Evolutionary conservation across 164 flowering plant species (phyloP).

Genomic region (Liquidambar formosana): DNA sequence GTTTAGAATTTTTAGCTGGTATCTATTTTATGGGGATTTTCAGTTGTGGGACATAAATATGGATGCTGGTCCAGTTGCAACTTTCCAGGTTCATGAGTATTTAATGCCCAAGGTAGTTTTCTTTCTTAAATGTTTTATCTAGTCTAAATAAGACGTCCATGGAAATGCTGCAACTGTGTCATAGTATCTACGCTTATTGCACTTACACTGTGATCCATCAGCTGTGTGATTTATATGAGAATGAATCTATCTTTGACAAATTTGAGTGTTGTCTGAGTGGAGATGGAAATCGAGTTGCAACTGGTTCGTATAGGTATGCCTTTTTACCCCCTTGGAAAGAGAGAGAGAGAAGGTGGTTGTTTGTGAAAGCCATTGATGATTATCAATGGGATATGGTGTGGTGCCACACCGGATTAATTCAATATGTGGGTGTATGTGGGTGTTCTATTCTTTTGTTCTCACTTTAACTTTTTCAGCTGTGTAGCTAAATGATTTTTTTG

Average conservation of each 20-base stretch:
- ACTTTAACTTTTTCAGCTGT: too few relatives aligned
- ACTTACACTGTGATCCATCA: conserved; percentile 26
- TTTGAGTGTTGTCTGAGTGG: conserved; percentile 98
- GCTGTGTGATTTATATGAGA: conserved; percentile 96
- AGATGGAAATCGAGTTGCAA: conserved; percentile 85
- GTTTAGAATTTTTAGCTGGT: conserved; percentile 7
- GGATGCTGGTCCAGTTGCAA: conserved; percentile 97
- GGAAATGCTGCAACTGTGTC: not conserved
- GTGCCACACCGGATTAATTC: too few relatives aligned
- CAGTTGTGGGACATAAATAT: conserved; percentile 98
- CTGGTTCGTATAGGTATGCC: conserved; percentile 93
- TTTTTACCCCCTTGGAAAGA: not conserved
- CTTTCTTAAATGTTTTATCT: not conserved
- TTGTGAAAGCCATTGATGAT: not conserved
- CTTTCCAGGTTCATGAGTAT: conserved; percentile 96
- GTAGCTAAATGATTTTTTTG: too few relatives aligned
- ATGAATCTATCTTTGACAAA: conserved; percentile 97
- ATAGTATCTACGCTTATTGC: conserved; percentile 7
- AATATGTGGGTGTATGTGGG: too few relatives aligned
- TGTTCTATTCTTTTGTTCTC: too few relatives aligned
- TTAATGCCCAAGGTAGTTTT: conserved; percentile 81
- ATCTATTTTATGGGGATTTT: conserved; percentile 21
- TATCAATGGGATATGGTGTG: too few relatives aligned
- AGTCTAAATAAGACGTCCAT: not conserved
- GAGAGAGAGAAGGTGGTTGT: not conserved